Evolutionary conservation across 805 yeast species (phyloP), one percentile per base, ranked within the genome.

Genomic region (Ogataea polymorpha): DNA sequence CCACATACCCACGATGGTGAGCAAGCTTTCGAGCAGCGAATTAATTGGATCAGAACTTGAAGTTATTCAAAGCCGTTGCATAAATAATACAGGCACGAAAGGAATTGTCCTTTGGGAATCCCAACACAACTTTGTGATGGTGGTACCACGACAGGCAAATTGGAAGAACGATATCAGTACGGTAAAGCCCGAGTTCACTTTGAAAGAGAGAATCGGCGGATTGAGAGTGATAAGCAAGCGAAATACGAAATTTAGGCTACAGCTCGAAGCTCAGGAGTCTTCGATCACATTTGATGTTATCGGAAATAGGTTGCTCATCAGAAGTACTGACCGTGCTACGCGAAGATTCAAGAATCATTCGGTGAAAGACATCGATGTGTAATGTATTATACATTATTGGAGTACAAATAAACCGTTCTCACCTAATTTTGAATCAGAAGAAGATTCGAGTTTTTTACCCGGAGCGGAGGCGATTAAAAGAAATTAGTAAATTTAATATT

Each of bases 51-150:
- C 93, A n/a, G 58, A 61, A 30, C 42, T 88, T 11, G 70, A 69
- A 11, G 89, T 89, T 0, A 53, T 69, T 2, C 73, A 77, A 34
- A 70, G 86, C n/a, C 62, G 65, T 15, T 83, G 82, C 53, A 65
- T 70, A 5, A 72, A 77, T 36, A 55, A 76, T 41, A 69, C 82
- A 6, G 95, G 93, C 0, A 52, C 72, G 23, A 50, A 67, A 27
- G 97, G 97, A 0, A 84, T 89, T 5, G 86, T 89, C 2, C 65
- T 86, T 2, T 86, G 93, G 84, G 97, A 89, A 57, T 75, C 91
- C 7, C 88, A 84, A 58, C 78, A 79, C 49, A 74, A 75, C 45
- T 82, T 86, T 55, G 72, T 86, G 2, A 54, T 88, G 34, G 79
- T 80, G 10, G 73, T 80, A 1, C 74, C 74, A 3, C 56, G 74